These are phyloP conservation scores for Rosa hybrid DNA, from an alignment of 331 rosid genomes.

Conservation along the genomic window DNA sequence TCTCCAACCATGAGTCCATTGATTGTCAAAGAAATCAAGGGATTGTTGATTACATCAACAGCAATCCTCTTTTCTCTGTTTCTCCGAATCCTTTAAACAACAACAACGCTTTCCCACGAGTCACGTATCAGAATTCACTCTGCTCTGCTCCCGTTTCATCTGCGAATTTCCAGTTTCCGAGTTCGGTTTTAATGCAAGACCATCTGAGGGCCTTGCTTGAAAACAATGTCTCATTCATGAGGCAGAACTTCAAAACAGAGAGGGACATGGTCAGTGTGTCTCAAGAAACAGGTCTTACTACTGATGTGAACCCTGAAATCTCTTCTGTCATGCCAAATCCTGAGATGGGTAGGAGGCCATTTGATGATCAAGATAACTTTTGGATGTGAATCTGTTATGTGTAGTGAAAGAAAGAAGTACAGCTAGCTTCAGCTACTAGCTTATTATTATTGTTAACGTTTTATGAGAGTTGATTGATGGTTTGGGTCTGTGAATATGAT, in stretches of 20 bases:
- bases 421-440: not conserved
- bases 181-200: slow-evolving; percentile 49
- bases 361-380: slow-evolving; percentile 40
- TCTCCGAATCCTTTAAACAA: slow-evolving; percentile 33
- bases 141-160: slow-evolving; percentile 30
- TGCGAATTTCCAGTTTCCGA: slow-evolving; percentile 31
- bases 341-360: slow-evolving; percentile 45
- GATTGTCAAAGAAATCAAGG: slow-evolving; percentile 57
- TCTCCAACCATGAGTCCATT: slow-evolving; percentile 63
- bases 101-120: slow-evolving; percentile 33
- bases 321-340: slow-evolving; percentile 59
- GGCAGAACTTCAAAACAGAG: slow-evolving; percentile 54
- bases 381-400: slow-evolving; percentile 3
- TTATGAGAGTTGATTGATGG: slow-evolving; percentile 16
- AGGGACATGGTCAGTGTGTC: slow-evolving; percentile 54
- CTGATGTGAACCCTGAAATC: slow-evolving; percentile 61
- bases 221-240: slow-evolving; percentile 46
- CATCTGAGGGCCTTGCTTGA: slow-evolving; percentile 58
- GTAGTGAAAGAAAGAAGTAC: not conserved
- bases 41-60: slow-evolving; percentile 46
- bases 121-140: slow-evolving; percentile 35
- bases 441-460: slow-evolving; percentile 6
- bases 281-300: slow-evolving; percentile 56
- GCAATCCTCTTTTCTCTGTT: slow-evolving; percentile 32
- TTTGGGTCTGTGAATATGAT: slow-evolving; percentile 31